Evolutionary conservation across 495 filamentous ascomycete genomes (phyloP), one percentile per base, ranked within the genome.

Genomic region (Filosporella fistucella): DNA sequence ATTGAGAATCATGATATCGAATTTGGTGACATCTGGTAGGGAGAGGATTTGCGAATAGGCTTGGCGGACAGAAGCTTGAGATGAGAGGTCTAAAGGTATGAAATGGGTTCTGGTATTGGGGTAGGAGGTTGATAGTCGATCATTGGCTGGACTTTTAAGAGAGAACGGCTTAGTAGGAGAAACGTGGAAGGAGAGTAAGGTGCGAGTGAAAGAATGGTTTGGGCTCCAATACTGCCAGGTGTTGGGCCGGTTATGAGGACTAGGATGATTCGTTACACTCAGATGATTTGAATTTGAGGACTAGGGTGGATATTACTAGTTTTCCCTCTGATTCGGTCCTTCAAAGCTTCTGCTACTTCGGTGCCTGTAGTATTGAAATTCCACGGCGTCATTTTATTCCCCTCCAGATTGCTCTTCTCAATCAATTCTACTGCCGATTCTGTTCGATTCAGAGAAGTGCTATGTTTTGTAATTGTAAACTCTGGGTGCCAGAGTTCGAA

Each of bases 91-190:
- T 26, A 72, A 37, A 1, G 58, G 52, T 11, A 74, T 47, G 50
- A 63, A 67, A 11, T 36, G 11, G 21, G 42, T 32, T 14, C 26
- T 30, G 14, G 51, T 37, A 5, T 29, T 29, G 3, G 53, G 28
- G 10, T 18, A 35, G 18, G 16, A 17, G 12, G 20, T 22, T 8
- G 22, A 9, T 36, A 3, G 10, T 14, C 16, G 24, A 70, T 66
- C 7, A 54, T 22, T 3, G 46, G 37, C 1, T 13, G 7, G 11
- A 57, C 17, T 14, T 57, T 49, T 10, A 37, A 24, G 11, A 60
- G 65, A 0, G 69, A 71, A 39, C 71, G 76, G 24, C 72, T 76
- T 38, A 72, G 69, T 52, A 81, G 72, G 49, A 79, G 69, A 45
- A 77, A 67, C 5, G 74, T 58, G 1, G 70, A 67, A 11, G 76